These are phyloP conservation scores for Corylus americana DNA, from an alignment of 306 rosid genomes.

Conservation along the genomic window DNA sequence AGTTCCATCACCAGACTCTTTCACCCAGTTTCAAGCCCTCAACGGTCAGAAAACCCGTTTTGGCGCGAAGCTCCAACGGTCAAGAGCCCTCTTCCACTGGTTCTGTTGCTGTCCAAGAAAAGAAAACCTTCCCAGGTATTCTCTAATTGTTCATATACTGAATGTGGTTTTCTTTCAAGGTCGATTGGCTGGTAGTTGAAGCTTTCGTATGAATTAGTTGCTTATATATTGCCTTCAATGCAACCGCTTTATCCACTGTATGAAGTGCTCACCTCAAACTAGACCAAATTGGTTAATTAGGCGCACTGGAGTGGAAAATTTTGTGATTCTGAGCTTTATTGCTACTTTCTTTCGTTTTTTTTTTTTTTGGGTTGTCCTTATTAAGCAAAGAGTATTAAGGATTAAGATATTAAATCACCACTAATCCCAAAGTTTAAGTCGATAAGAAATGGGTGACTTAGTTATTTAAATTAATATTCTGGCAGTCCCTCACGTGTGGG, in stretches of 20 bases:
- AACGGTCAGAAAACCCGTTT: conserved; percentile 28
- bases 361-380: too few relatives aligned
- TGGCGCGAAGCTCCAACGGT: conserved; percentile 44
- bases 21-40: conserved; percentile 15
- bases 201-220: neutral
- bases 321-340: neutral
- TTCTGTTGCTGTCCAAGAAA: conserved; percentile 31
- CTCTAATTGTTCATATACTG: neutral
- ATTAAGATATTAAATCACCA: too few relatives aligned
- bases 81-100: conserved; percentile 37
- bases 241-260: neutral
- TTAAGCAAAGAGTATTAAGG: too few relatives aligned
- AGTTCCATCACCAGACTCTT: conserved; percentile 16
- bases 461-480: too few relatives aligned
- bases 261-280: neutral
- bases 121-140: conserved; percentile 41
- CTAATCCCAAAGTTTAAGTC: too few relatives aligned
- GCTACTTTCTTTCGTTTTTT: neutral
- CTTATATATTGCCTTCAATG: neutral
- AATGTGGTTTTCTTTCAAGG: neutral
- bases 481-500: too few relatives aligned
- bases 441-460: too few relatives aligned
- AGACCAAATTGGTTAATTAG: neutral
- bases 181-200: neutral
- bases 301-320: neutral